phyloP scores from a whole-genome alignment of 225 moss, liverwort and hornwort genomes.

The Ulota crispa region DNA sequence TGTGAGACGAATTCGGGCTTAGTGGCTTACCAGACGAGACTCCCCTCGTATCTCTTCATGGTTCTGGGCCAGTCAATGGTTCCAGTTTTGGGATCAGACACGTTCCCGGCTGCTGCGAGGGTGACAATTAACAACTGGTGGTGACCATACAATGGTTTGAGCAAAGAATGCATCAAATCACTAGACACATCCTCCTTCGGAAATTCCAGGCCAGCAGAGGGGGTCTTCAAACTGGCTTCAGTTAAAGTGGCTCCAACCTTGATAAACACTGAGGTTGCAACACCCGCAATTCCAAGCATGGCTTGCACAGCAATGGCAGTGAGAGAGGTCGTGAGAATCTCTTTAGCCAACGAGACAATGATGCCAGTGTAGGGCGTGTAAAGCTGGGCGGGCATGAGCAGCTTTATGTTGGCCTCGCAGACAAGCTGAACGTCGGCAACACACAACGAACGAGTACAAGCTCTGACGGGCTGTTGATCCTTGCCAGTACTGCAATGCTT shows the following conservation, averaged over 20 bases:
- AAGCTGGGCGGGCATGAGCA: slow-evolving; percentile 17
- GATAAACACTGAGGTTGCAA: slow-evolving; percentile 5
- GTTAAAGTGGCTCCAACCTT: slow-evolving; percentile 8
- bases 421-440: slow-evolving; percentile 11
- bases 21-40: slow-evolving; percentile 29
- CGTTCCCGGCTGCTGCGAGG: slow-evolving; percentile 11
- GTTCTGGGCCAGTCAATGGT: slow-evolving; percentile 25
- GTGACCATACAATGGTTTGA: slow-evolving; percentile 16
- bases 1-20: not conserved
- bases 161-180: slow-evolving; percentile 26
- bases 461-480: not conserved
- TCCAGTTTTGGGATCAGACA: not conserved
- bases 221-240: not conserved
- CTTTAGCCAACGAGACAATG: slow-evolving; percentile 12
- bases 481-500: slow-evolving; percentile 10
- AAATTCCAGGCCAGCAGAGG: not conserved
- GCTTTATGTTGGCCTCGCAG: slow-evolving; percentile 16
- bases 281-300: slow-evolving; percentile 13
- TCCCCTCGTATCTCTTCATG: slow-evolving; percentile 16
- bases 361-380: not conserved
- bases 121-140: not conserved
- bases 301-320: slow-evolving; percentile 16
- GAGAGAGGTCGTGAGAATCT: slow-evolving; percentile 1
- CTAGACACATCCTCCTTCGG: slow-evolving; percentile 18
- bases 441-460: slow-evolving; percentile 7